Evolutionary conservation across 1,284 basidiomycete genomes (phyloP).

Genomic region (Papiliotrema nemorosa): DNA sequence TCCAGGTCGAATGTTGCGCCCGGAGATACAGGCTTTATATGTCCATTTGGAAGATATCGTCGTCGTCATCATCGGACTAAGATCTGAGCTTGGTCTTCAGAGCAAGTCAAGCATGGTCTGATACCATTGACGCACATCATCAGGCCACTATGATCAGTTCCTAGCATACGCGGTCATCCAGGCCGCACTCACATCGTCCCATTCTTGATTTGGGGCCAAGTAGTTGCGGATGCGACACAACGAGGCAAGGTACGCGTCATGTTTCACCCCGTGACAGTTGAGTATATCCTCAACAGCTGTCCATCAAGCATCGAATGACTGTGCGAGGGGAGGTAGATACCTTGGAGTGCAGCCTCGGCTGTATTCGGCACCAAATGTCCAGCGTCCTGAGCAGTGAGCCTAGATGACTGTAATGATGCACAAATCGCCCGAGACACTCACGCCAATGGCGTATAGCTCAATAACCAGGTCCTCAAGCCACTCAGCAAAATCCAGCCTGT

Average conservation of each 20-base stretch:
- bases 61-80: constrained; percentile 11
- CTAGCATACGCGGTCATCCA: not conserved
- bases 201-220: not conserved
- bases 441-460: no score
- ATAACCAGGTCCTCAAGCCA: constrained; percentile 20
- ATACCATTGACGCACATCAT: not conserved
- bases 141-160: not conserved
- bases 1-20: no score
- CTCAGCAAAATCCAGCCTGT: constrained; percentile 6
- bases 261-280: not conserved
- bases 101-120: not conserved
- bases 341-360: constrained; percentile 9
- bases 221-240: not conserved
- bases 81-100: constrained; percentile 3
- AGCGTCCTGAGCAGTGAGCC: constrained; percentile 9
- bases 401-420: no score
- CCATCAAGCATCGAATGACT: no score
- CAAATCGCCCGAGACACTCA: no score
- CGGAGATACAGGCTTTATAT: no score
- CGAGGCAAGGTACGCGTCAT: not conserved
- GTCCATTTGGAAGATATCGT: constrained; percentile 21
- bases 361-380: constrained; percentile 6
- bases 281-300: not conserved
- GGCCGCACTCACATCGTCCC: not conserved
- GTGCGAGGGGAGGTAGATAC: no score